These are phyloP conservation scores for Heliosperma pusillum DNA, from an alignment of 148 eudicot genomes.

Conservation along the genomic window DNA sequence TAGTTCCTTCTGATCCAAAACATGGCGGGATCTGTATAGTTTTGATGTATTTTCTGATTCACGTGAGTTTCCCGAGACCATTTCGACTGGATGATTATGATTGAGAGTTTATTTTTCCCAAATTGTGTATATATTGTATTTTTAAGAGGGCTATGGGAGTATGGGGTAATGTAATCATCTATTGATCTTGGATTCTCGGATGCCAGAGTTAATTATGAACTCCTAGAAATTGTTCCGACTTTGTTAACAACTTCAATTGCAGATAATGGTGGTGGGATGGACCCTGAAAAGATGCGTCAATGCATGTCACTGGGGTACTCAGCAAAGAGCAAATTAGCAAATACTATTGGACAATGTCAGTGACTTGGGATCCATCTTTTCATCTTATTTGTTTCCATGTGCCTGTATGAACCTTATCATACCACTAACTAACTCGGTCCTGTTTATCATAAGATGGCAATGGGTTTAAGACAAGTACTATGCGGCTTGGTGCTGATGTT, in stretches of 20 bases:
- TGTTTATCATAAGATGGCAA: slow-evolving; percentile 63
- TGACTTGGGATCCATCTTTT: background rate
- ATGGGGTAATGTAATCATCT: too few species aligned
- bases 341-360: slow-evolving; percentile 93
- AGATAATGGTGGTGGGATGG: slow-evolving; percentile 99
- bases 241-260: background rate
- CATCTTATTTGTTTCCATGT: background rate
- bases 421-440: slow-evolving; percentile 9
- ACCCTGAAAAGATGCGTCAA: slow-evolving; percentile 81
- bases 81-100: too few species aligned
- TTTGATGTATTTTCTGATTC: too few species aligned
- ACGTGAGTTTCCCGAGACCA: too few species aligned
- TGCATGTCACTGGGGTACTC: slow-evolving; percentile 99
- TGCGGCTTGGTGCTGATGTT: slow-evolving; percentile 99
- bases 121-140: too few species aligned
- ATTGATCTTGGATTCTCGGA: too few species aligned
- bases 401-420: background rate
- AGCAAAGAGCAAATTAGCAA: slow-evolving; percentile 72
- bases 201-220: too few species aligned
- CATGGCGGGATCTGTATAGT: too few species aligned
- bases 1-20: too few species aligned
- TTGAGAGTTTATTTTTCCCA: too few species aligned
- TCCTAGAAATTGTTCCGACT: background rate
- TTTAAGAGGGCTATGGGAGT: too few species aligned
- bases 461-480: slow-evolving; percentile 97